Evolutionary conservation across 768 basidiomycete species (phyloP), one percentile per base, ranked within the genome.

Genomic region (Mycena crocata): DNA sequence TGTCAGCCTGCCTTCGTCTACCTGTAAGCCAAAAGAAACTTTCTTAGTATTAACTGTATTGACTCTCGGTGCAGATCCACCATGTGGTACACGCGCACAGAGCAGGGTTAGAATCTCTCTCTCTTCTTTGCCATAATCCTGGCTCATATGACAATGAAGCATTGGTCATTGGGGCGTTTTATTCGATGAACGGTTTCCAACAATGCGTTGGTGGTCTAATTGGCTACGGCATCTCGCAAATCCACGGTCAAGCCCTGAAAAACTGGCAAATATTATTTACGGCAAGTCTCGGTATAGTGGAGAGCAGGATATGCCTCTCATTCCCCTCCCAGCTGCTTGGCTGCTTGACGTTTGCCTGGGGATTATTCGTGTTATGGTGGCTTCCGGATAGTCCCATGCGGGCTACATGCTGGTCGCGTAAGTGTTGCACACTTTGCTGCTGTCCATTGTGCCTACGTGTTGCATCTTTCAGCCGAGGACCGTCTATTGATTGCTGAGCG

Each of bases 31-130:
- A 26, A 13, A 6, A 39, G n/a, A 30, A 15, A 46, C 7, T 66
- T 51, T 46, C 55, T 15, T 13, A 15, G 23, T 34, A 40, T 39
- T 37, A 31, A 12, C 35, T 30, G 8, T 52, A 34, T 39, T 19
- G 15, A 42, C 23, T 28, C 6, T 17, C 52, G 5, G 23, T 30
- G 35, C 13, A 83, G 82, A 56, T 83, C 86, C 10, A 82, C 83
- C 34, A 84, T 86, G 85, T 86, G 84, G 80, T 86, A 86, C 67
- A 84, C 80, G 13, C 79, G 85, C 30, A 82, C 82, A 21, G 86
- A 86, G 67, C 85, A 86, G 63, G 83, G 82, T 13, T n/a, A n/a
- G n/a, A n/a, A n/a, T n/a, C n/a, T n/a, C n/a, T n/a, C n/a, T n/a
- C n/a, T n/a, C n/a, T n/a, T n/a, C n/a, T n/a, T n/a, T n/a, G n/a